Percentiles rank a stretch among this genome's conserved stretches.
These are phyloP conservation scores for Sphaerosporella brunnea DNA, from an alignment of 495 filamentous ascomycete species.

Conservation along the genomic window DNA sequence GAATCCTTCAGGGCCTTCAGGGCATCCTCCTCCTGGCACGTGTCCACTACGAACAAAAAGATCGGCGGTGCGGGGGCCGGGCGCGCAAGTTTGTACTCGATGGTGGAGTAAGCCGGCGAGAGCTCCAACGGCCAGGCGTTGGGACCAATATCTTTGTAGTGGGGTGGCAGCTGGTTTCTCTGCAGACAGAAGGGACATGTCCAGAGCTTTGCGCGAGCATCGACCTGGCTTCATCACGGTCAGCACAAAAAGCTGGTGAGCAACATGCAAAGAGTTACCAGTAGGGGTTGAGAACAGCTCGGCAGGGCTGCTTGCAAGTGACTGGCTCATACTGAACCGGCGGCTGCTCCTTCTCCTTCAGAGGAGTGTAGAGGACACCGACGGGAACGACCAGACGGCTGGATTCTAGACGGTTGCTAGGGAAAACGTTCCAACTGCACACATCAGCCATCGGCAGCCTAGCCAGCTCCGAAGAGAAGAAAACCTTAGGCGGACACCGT, in stretches of 20 bases:
- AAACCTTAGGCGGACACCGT: slow-evolving; percentile 77
- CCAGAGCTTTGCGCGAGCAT: slow-evolving; percentile 87
- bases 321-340: slow-evolving; percentile 92
- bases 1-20: slow-evolving; percentile 90
- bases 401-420: slow-evolving; percentile 97
- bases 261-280: slow-evolving; percentile 40
- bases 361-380: slow-evolving; percentile 85
- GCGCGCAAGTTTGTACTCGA: slow-evolving; percentile 86
- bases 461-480: neutral
- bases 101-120: slow-evolving; percentile 83
- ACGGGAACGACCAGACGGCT: slow-evolving; percentile 93
- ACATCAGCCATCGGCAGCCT: neutral
- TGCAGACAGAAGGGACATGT: slow-evolving; percentile 97
- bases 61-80: slow-evolving; percentile 89
- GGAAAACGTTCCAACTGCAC: slow-evolving; percentile 82
- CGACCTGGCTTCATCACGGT: slow-evolving; percentile 54
- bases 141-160: slow-evolving; percentile 97
- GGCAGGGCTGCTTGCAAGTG: slow-evolving; percentile 88
- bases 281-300: slow-evolving; percentile 92
- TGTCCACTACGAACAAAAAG: slow-evolving; percentile 96
- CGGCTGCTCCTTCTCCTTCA: slow-evolving; percentile 84
- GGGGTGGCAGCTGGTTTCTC: slow-evolving; percentile 82
- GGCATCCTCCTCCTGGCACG: slow-evolving; percentile 96
- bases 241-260: slow-evolving; percentile 6
- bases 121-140: slow-evolving; percentile 91